phyloP scores from a whole-genome alignment of 1,284 basidiomycete species.

The Tetrapyrgos nigripes region DNA sequence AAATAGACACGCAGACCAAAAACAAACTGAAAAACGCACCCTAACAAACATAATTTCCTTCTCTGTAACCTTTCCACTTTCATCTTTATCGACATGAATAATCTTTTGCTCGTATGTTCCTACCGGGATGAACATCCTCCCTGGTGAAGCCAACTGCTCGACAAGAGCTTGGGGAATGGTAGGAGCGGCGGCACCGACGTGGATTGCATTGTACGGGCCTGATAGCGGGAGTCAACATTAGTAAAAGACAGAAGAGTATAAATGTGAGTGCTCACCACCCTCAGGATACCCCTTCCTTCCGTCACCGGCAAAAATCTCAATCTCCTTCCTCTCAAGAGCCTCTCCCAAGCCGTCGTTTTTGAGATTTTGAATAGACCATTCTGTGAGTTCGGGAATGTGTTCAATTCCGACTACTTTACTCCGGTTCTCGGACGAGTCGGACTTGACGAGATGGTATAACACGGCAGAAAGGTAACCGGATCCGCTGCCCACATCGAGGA shows the following conservation, averaged over 20 bases:
- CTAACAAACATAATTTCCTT: constrained; percentile 82
- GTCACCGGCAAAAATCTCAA: constrained; percentile 80
- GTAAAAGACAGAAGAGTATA: too few species aligned
- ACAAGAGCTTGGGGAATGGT: constrained; percentile 76
- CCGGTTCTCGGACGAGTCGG: constrained; percentile 32
- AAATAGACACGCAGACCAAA: too few species aligned
- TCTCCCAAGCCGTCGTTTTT: constrained; percentile 67
- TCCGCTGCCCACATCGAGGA: constrained; percentile 85
- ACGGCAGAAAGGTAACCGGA: constrained; percentile 83
- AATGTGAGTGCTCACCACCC: constrained; percentile 26
- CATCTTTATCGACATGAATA: constrained; percentile 84
- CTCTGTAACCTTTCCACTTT: constrained; percentile 70
- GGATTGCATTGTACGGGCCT: constrained; percentile 90
- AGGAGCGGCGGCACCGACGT: constrained; percentile 94
- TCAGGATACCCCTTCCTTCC: constrained; percentile 69
- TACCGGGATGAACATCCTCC: constrained; percentile 94
- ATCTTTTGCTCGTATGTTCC: constrained; percentile 72
- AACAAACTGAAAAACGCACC: constrained; percentile 49
- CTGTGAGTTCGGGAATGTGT: constrained; percentile 82
- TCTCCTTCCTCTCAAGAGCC: constrained; percentile 56
- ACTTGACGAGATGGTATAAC: constrained; percentile 73
- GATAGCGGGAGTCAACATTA: constrained; percentile 9
- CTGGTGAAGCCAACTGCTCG: constrained; percentile 84
- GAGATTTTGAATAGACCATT: constrained; percentile 77
- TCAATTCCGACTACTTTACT: constrained; percentile 91